A percentile compares a stretch with the other conserved stretches of the same genome.
phyloP scores from a whole-genome alignment of 108 stramenopile genomes.

The Cyclotella choctawhatcheeana region DNA sequence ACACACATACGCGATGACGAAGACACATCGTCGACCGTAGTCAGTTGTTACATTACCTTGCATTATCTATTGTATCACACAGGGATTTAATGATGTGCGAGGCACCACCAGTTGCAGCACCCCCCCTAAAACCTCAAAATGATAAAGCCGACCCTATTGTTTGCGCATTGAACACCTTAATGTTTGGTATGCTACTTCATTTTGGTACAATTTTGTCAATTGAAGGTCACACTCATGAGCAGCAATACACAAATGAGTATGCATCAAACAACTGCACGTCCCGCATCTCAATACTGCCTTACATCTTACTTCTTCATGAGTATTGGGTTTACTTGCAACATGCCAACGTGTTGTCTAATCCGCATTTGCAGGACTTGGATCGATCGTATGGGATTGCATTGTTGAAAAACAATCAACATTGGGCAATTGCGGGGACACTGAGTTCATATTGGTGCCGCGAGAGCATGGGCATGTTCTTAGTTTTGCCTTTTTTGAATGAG shows the following conservation, averaged over 20 bases:
- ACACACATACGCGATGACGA: too few relatives aligned
- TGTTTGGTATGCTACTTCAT: conserved; percentile 55
- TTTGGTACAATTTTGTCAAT: conserved; percentile 50
- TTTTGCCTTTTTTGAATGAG: conserved; percentile 42
- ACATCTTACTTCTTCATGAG: conserved; percentile 46
- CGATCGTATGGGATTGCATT: conserved; percentile 59
- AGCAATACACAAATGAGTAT: neutral
- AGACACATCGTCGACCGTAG: too few relatives aligned
- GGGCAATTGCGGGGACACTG: conserved; percentile 58
- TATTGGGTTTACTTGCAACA: conserved; percentile 66
- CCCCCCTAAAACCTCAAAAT: neutral
- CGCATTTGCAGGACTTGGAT: conserved; percentile 54
- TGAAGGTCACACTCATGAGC: conserved; percentile 7
- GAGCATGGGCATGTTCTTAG: conserved; percentile 48
- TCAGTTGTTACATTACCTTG: too few relatives aligned
- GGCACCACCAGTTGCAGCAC: neutral
- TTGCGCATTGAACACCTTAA: conserved; percentile 51
- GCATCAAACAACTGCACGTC: neutral
- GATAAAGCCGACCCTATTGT: conserved; percentile 46
- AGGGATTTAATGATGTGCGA: too few relatives aligned
- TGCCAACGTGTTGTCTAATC: conserved; percentile 55
- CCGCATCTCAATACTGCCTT: conserved; percentile 1
- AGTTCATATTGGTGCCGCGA: conserved; percentile 58
- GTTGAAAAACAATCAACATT: conserved; percentile 51
- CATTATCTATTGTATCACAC: too few relatives aligned